These are phyloP conservation scores for Cydonia oblonga DNA, from an alignment of 331 rosid species.

Conservation along the genomic window DNA sequence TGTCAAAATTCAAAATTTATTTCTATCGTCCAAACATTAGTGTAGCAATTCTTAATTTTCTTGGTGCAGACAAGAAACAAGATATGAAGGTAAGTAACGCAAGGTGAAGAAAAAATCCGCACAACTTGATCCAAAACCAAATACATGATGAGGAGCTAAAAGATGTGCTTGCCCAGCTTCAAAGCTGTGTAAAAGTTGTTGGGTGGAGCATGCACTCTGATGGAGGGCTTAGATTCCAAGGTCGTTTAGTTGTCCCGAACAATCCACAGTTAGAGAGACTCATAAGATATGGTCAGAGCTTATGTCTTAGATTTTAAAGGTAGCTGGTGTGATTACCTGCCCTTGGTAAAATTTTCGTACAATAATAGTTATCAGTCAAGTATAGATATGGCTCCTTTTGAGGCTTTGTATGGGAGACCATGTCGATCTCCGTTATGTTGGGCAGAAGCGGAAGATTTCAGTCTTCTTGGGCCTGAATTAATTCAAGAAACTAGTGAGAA, in stretches of 20 bases:
- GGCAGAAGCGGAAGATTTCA: neutral
- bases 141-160: no score
- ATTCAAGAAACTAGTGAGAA: neutral
- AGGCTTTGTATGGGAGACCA: neutral
- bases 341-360: neutral
- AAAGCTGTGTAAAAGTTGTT: neutral
- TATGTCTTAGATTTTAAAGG: no score
- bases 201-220: neutral
- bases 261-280: neutral
- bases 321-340: neutral
- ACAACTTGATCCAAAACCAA: no score
- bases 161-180: no score
- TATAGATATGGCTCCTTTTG: neutral
- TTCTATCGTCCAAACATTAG: no score
- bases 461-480: neutral
- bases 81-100: no score
- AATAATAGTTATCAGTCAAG: neutral
- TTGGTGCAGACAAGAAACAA: no score
- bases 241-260: neutral
- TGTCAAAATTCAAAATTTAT: no score
- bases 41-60: no score
- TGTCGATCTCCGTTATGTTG: neutral
- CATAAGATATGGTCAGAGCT: no score
- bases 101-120: no score
- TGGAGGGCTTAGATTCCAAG: no score